Percentiles rank a stretch among this genome's conserved stretches.
Conservation (phyloP, 2,329 filamentous ascomycete species). For the Aspergillus carbonarius region DNA sequence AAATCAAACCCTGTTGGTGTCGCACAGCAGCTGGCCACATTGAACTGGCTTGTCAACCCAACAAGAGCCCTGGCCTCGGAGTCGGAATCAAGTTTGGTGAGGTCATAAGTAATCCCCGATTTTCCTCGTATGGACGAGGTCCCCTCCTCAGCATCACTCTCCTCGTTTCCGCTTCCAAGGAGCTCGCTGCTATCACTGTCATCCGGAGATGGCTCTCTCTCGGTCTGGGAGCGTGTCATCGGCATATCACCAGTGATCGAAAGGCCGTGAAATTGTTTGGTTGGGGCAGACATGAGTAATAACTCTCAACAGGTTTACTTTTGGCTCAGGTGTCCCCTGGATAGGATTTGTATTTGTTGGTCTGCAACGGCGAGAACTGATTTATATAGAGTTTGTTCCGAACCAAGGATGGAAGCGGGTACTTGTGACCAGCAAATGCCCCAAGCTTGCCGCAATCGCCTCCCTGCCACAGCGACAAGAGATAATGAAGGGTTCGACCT, state of each 20-base stretch:
- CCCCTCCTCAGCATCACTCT: conserved; percentile 18
- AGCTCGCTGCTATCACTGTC: conserved; percentile 10
- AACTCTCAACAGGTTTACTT: not conserved
- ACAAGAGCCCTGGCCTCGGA: conserved; percentile 34
- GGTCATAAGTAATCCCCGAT: conserved; percentile 39
- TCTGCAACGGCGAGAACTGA: conserved; percentile 9
- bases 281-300: conserved; percentile 40
- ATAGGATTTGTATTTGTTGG: not conserved
- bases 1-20: conserved; percentile 37
- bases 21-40: conserved; percentile 35
- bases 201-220: conserved; percentile 20
- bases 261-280: conserved; percentile 39
- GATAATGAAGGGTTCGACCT: not conserved
- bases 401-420: conserved; percentile 39
- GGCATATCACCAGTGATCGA: conserved; percentile 40
- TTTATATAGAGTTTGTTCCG: conserved; percentile 35
- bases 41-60: conserved; percentile 34
- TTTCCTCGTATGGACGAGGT: conserved; percentile 28
- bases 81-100: conserved; percentile 31
- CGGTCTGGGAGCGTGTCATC: conserved; percentile 27
- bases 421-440: conserved; percentile 23
- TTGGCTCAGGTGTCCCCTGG: not conserved
- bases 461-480: conserved; percentile 7
- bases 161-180: conserved; percentile 13
- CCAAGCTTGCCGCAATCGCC: not conserved